Percentiles rank a stretch among this genome's conserved stretches.
Conservation (phyloP, 768 basidiomycete species). For the Russula compacta region DNA sequence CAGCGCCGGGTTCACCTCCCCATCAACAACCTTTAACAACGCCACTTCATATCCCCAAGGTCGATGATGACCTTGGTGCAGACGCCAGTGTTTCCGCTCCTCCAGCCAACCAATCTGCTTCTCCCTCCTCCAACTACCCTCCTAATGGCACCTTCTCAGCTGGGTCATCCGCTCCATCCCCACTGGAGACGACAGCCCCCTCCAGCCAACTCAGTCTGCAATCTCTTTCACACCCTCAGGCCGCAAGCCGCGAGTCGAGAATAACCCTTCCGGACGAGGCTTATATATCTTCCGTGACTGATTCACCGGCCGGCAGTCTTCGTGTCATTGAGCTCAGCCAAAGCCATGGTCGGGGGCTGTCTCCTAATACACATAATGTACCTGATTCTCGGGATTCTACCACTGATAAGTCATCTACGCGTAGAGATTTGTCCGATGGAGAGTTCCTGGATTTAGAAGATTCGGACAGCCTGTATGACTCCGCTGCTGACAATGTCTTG, state of each 20-base stretch:
- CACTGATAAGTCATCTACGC: constrained; percentile 16
- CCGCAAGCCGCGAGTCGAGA: constrained; percentile 52
- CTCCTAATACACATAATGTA: constrained; percentile 5
- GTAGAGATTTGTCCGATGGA: constrained; percentile 25
- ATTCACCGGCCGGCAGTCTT: constrained; percentile 54
- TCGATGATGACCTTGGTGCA: neutral
- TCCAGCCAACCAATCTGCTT: neutral
- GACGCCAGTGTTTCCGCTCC: neutral
- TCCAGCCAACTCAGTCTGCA: neutral
- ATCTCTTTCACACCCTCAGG: constrained; percentile 6
- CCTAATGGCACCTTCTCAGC: neutral
- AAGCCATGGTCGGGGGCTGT: neutral
- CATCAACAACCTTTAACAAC: neutral
- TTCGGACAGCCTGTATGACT: constrained; percentile 33
- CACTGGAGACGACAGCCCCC: neutral
- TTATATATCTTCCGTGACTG: constrained; percentile 60
- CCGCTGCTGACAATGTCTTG: constrained; percentile 32
- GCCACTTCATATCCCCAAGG: constrained; percentile 8
- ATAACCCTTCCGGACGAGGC: constrained; percentile 73
- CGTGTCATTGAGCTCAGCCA: constrained; percentile 21
- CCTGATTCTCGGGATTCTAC: constrained; percentile 10
- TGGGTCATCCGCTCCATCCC: neutral
- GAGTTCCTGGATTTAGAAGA: constrained; percentile 66
- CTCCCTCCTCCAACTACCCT: neutral
- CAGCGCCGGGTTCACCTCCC: neutral